Evolutionary conservation across 768 basidiomycete species (phyloP).

Genomic region (Xerocomellus chrysenteron): DNA sequence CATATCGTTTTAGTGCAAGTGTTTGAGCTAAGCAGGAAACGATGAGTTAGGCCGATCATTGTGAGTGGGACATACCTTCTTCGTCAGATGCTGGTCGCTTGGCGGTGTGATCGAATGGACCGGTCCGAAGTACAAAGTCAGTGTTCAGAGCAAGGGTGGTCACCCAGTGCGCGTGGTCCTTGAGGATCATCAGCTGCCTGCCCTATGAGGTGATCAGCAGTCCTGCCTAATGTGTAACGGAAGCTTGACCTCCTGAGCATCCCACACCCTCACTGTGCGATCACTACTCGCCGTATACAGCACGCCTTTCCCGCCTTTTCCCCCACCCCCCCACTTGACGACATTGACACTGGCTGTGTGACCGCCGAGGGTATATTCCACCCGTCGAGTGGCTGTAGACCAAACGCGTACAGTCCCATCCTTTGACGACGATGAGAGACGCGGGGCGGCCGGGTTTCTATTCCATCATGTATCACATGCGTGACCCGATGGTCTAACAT

Average conservation of each 20-base stretch:
- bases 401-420: conserved; percentile 96
- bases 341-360: conserved; percentile 95
- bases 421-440: conserved; percentile 93
- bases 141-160: conserved; percentile 95
- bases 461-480: conserved; percentile 1
- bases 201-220: conserved; percentile 51
- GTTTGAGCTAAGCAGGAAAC: conserved; percentile 56
- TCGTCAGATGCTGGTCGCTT: conserved; percentile 78
- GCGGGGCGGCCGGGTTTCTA: conserved; percentile 76
- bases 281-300: conserved; percentile 96
- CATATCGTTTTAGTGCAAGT: conserved; percentile 77
- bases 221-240: neutral
- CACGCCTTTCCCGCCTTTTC: conserved; percentile 59
- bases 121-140: conserved; percentile 92
- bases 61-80: conserved; percentile 58
- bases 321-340: conserved; percentile 94
- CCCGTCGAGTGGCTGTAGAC: conserved; percentile 67
- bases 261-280: conserved; percentile 93
- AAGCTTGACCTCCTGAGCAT: conserved; percentile 66
- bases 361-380: conserved; percentile 86
- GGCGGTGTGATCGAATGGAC: conserved; percentile 87
- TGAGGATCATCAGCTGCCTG: conserved; percentile 76
- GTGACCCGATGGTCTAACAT: conserved; percentile 1
- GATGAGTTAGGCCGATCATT: neutral
- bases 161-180: conserved; percentile 99